Percentiles rank a stretch among this genome's conserved stretches.
These are phyloP conservation scores for Cercospora sp. DNA, from an alignment of 2,329 filamentous ascomycete genomes.

Conservation along the genomic window DNA sequence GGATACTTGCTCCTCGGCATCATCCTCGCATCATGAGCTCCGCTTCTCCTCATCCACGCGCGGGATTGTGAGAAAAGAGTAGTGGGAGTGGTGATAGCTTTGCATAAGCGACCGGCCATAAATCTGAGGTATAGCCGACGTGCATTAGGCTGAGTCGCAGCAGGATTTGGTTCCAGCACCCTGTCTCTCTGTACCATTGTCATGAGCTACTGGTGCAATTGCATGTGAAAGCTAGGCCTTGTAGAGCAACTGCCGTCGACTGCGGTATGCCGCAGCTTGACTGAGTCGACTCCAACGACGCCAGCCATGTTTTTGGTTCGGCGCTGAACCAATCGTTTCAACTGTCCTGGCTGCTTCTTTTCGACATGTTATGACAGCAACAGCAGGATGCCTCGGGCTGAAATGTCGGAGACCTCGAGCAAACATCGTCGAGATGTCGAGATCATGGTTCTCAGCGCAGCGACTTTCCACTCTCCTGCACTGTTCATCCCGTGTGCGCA, in stretches of 20 bases:
- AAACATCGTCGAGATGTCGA: not conserved
- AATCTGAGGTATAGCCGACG: not conserved
- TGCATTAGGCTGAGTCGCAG: not conserved
- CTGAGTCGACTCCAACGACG: not conserved
- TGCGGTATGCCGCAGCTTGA: not conserved
- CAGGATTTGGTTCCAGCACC: not conserved
- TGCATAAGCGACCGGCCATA: constrained; percentile 12
- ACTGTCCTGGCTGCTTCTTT: not conserved
- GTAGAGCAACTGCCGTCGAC: not conserved
- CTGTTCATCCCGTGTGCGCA: not conserved
- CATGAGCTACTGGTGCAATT: not conserved
- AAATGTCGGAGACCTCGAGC: not conserved
- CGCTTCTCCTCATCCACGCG: constrained; percentile 1
- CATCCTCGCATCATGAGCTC: constrained; percentile 14
- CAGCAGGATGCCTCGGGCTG: not conserved
- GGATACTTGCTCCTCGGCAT: constrained; percentile 4
- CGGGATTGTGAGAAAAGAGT: not conserved
- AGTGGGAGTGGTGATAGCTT: not conserved
- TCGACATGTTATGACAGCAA: not conserved
- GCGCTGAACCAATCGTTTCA: not conserved
- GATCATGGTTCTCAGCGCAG: not conserved
- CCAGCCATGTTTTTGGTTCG: not conserved
- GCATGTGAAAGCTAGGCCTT: not conserved
- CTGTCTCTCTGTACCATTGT: not conserved
- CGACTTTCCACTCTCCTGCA: not conserved